Conservation (phyloP, 805 yeast genomes). For the Hanseniaspora jakobsenii region DNA sequence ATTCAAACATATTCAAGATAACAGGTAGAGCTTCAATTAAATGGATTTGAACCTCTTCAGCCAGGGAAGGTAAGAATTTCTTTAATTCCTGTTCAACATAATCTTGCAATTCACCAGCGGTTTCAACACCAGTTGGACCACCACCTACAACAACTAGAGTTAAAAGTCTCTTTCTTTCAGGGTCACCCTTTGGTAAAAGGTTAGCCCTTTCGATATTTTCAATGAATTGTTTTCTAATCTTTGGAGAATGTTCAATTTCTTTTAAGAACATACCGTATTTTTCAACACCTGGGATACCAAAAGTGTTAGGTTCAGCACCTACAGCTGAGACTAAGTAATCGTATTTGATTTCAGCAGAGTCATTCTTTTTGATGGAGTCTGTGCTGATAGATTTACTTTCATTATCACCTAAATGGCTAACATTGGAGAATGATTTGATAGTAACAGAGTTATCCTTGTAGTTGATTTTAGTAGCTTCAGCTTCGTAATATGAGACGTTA, state of each 20-base stretch:
- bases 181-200: slow-evolving; percentile 62
- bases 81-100: slow-evolving; percentile 82
- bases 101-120: slow-evolving; percentile 92
- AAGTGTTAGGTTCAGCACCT: slow-evolving; percentile 89
- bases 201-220: slow-evolving; percentile 83
- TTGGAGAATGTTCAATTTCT: slow-evolving; percentile 76
- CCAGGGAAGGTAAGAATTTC: slow-evolving; percentile 79
- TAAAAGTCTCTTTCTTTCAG: slow-evolving; percentile 74
- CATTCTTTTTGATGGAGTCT: slow-evolving; percentile 30
- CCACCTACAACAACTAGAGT: slow-evolving; percentile 90
- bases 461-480: slow-evolving; percentile 78
- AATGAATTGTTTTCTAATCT: slow-evolving; percentile 70
- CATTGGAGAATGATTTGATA: slow-evolving; percentile 36
- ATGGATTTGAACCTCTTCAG: slow-evolving; percentile 71
- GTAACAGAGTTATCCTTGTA: slow-evolving; percentile 58
- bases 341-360: slow-evolving; percentile 41
- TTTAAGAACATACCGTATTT: slow-evolving; percentile 79
- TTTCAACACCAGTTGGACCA: slow-evolving; percentile 97
- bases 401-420: slow-evolving; percentile 25
- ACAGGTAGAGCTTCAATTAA: slow-evolving; percentile 85
- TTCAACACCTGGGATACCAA: slow-evolving; percentile 82
- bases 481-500: slow-evolving; percentile 74
- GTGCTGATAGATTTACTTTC: slow-evolving; percentile 31
- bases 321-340: slow-evolving; percentile 84
- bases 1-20: slow-evolving; percentile 49